Evolutionary conservation across 2,329 filamentous ascomycete genomes (phyloP).

Genomic region (Fusarium acutatum): DNA sequence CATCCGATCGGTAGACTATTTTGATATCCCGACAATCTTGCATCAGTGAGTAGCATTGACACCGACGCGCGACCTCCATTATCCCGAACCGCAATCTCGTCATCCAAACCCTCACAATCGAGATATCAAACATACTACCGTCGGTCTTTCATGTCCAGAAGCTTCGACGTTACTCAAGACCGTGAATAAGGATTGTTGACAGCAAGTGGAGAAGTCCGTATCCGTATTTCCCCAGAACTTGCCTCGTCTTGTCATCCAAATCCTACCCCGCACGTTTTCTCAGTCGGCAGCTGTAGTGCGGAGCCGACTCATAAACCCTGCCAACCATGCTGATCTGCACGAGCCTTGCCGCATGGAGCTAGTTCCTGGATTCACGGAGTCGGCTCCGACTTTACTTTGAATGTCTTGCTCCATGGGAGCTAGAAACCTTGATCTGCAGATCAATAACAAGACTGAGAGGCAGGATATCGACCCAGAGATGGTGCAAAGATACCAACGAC

Average conservation of each 20-base stretch:
- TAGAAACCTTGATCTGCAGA: neutral
- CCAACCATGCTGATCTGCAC: neutral
- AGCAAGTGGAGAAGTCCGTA: neutral
- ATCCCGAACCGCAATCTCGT: neutral
- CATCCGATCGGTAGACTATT: rapidly evolving
- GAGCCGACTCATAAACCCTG: neutral
- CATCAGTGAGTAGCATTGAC: rapidly evolving
- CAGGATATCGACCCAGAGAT: rapidly evolving
- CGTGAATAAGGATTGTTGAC: neutral
- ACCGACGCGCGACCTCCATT: rapidly evolving
- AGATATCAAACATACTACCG: too few species aligned
- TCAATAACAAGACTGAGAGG: neutral
- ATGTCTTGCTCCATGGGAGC: neutral
- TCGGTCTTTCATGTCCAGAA: neutral
- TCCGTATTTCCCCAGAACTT: neutral
- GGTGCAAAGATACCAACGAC: rapidly evolving
- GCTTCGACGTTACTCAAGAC: neutral
- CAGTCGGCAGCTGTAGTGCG: neutral
- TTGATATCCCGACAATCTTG: neutral
- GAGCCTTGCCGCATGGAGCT: neutral
- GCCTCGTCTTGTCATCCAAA: neutral
- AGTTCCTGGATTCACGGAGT: neutral
- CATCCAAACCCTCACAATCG: neutral
- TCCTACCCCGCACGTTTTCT: neutral
- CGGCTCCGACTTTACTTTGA: neutral